Conservation (phyloP, 805 yeast genomes). For the Teunomyces aglyptinius region DNA sequence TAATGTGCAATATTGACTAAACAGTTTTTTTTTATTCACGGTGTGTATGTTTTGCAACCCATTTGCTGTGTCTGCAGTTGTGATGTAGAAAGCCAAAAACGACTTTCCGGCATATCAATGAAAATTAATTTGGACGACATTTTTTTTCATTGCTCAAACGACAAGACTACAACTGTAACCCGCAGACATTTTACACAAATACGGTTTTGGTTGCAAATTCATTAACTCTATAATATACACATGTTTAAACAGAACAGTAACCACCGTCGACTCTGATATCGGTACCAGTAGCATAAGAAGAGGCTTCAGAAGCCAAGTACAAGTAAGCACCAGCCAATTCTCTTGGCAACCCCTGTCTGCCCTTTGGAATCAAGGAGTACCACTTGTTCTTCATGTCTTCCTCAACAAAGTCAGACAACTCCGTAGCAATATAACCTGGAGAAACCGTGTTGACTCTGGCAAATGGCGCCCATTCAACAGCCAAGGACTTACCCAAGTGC, state of each 20-base stretch:
- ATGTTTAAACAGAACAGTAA: slow-evolving; percentile 47
- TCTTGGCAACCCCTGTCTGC: slow-evolving; percentile 70
- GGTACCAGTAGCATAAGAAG: slow-evolving; percentile 75
- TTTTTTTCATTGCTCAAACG: not conserved
- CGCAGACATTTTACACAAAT: not conserved
- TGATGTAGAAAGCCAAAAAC: too few species aligned
- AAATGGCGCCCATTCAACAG: slow-evolving; percentile 82
- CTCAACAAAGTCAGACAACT: slow-evolving; percentile 45
- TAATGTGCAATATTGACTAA: too few species aligned
- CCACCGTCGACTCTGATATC: slow-evolving; percentile 83
- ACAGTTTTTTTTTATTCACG: too few species aligned
- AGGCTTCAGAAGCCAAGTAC: slow-evolving; percentile 77
- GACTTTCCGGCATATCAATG: too few species aligned
- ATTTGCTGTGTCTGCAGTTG: too few species aligned
- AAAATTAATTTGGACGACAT: not conserved
- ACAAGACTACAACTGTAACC: not conserved
- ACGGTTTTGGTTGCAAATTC: not conserved
- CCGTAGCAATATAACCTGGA: slow-evolving; percentile 85
- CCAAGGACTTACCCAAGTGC: slow-evolving; percentile 73
- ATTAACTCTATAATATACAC: slow-evolving; percentile 5
- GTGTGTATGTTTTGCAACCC: too few species aligned
- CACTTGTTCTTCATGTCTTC: slow-evolving; percentile 35
- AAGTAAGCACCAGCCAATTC: slow-evolving; percentile 80
- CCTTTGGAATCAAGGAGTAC: slow-evolving; percentile 58
- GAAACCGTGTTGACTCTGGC: slow-evolving; percentile 82